Conservation (phyloP, 768 basidiomycete species). For the Tephrocybe sp. region DNA sequence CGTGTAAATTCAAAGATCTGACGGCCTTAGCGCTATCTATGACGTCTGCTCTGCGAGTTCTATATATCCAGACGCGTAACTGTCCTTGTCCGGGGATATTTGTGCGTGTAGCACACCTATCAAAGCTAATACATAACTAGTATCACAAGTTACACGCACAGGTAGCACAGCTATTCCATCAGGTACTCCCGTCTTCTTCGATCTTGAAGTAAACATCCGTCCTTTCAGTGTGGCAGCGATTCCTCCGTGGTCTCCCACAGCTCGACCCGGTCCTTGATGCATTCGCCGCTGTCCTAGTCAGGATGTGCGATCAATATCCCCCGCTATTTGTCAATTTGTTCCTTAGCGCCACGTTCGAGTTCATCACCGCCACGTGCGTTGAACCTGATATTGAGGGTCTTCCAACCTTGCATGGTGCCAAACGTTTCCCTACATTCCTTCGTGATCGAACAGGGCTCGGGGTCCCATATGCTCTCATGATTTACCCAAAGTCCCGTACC, state of each 20-base stretch:
- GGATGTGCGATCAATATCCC: slow-evolving; percentile 7
- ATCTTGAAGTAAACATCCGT: too few relatives aligned
- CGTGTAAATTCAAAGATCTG: too few relatives aligned
- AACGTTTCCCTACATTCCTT: slow-evolving; percentile 17
- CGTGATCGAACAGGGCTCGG: slow-evolving; percentile 15
- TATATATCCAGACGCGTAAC: too few relatives aligned
- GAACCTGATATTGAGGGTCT: slow-evolving; percentile 5
- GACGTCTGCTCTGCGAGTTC: too few relatives aligned
- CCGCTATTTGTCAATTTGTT: slow-evolving; percentile 9
- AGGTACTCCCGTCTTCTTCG: too few relatives aligned
- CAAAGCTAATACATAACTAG: too few relatives aligned
- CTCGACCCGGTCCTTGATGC: slow-evolving; percentile 11
- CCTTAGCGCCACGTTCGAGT: slow-evolving; percentile 12
- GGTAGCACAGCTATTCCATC: too few relatives aligned
- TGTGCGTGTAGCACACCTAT: too few relatives aligned
- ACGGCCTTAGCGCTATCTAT: too few relatives aligned
- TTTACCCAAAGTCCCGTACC: slow-evolving; percentile 14
- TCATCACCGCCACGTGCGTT: slow-evolving; percentile 5
- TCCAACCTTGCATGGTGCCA: background rate
- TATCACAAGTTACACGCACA: too few relatives aligned
- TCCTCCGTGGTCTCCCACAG: slow-evolving; percentile 8
- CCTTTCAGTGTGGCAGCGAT: too few relatives aligned
- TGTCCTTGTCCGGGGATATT: too few relatives aligned
- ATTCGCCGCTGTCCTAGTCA: slow-evolving; percentile 4
- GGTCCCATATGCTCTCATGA: slow-evolving; percentile 9